Base-by-base conservation (phyloP, 2,329 filamentous ascomycete genomes). In the Penicillium sclerotigenum region DNA sequence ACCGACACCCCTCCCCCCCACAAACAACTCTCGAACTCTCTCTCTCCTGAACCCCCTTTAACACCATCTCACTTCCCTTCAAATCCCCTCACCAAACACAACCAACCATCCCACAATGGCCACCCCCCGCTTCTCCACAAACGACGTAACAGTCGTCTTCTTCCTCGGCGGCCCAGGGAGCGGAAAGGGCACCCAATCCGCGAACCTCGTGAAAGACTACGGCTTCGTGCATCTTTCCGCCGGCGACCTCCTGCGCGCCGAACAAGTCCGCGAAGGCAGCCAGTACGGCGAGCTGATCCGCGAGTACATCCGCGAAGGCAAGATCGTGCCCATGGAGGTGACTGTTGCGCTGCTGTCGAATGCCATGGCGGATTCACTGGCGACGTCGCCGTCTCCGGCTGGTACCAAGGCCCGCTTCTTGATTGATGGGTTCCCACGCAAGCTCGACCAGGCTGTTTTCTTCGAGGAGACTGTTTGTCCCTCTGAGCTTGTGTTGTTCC, bases 241-340 rank as follows among this genome's bases (percentile, higher is more conserved):
- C 0, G 94, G 94, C 56, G 94, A 99, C 75, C 83, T 99, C 43
- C 83, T 99, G 61, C 90, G 94, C 59, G 92, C 91, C 61, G 94
- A 99, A 79, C 94, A 97, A 78, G 83, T 93, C 70, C 89, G 93
- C 5, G 83, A 85, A 0, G 92, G 90, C 56, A 91, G 87, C 62
- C 82, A 97, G 75, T 97, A 96, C 73, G 94, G 94, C 72, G 85
- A 91, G 63, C 83, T 97, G 78, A 99, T 99, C 83, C 88, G 88
- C 73, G 83, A 88, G 66, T 92, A 94, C 79, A 99, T 99, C 81
- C 90, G 88, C 71, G 88, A 99, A 73, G 94, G 94, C 57, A 86
- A 86, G 66, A 99, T 99, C 74, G 94, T 99, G 61, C 94, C 94
- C n/a, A 96, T 96, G 90, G 93, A 97, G 75, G 91, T 97, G 48